Conservation (phyloP, 495 filamentous ascomycete species). For the Penicillium flavigenum region DNA sequence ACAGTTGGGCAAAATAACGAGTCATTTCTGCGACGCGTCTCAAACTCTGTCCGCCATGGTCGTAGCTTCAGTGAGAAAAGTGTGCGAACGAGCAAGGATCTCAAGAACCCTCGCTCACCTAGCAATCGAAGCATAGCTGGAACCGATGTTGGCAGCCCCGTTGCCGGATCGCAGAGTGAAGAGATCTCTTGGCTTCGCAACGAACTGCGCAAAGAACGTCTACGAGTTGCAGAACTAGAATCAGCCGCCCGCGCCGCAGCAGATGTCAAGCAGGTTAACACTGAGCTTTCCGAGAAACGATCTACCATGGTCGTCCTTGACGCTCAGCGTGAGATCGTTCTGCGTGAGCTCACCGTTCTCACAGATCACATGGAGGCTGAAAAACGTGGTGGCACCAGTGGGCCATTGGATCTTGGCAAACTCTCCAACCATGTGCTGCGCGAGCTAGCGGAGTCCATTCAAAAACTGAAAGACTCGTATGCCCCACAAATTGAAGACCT, state of each 20-base stretch:
- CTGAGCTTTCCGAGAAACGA: slow-evolving; percentile 85
- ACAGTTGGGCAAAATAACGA: slow-evolving; percentile 44
- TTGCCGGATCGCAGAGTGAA: slow-evolving; percentile 63
- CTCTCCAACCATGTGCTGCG: slow-evolving; percentile 82
- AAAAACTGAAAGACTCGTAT: slow-evolving; percentile 79
- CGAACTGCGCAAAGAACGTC: slow-evolving; percentile 76
- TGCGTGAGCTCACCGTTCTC: slow-evolving; percentile 85
- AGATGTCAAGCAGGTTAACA: slow-evolving; percentile 80
- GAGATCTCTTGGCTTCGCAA: slow-evolving; percentile 71
- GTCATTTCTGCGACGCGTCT: slow-evolving; percentile 82
- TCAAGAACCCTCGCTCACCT: slow-evolving; percentile 72
- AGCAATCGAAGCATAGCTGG: slow-evolving; percentile 61
- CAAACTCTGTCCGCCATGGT: slow-evolving; percentile 90
- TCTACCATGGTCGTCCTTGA: slow-evolving; percentile 96
- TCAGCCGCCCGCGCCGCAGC: slow-evolving; percentile 64
- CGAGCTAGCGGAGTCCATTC: slow-evolving; percentile 83
- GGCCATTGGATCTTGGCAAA: slow-evolving; percentile 69
- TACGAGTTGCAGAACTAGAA: slow-evolving; percentile 81
- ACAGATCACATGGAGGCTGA: slow-evolving; percentile 71
- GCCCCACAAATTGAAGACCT: slow-evolving; percentile 78
- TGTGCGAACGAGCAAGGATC: slow-evolving; percentile 44
- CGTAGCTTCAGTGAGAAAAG: slow-evolving; percentile 79
- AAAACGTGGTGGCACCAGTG: slow-evolving; percentile 58
- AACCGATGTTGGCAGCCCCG: slow-evolving; percentile 73
- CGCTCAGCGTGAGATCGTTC: slow-evolving; percentile 90